Conservation (phyloP, 106 monocot genomes). For the Amphibolis antarctica region DNA sequence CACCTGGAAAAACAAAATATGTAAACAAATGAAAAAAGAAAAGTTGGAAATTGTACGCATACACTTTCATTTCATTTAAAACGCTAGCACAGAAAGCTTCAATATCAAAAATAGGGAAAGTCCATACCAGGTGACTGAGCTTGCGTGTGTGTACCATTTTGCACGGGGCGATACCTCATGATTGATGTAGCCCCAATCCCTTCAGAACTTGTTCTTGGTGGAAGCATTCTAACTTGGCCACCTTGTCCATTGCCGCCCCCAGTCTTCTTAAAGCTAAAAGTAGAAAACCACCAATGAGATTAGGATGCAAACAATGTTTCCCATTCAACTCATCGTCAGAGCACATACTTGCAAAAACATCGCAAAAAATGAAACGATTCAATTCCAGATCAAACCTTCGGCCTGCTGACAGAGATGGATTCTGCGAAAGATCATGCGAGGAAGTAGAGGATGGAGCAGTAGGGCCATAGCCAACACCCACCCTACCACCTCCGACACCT, state of each 20-base stretch:
- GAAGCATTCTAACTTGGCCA: conserved; percentile 18
- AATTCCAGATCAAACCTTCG: conserved; percentile 9
- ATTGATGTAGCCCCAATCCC: not conserved
- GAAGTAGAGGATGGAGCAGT: conserved; percentile 16
- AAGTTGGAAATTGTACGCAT: too few relatives aligned
- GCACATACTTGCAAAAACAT: not conserved
- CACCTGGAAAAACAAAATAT: too few relatives aligned
- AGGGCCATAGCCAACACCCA: conserved; percentile 16
- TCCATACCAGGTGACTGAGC: conserved; percentile 26
- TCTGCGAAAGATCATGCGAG: conserved; percentile 1
- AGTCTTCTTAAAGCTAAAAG: conserved; percentile 51
- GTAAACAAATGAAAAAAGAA: too few relatives aligned
- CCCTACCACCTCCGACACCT: conserved; percentile 18
- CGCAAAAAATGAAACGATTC: not conserved
- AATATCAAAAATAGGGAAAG: not conserved
- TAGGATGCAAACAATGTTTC: not conserved
- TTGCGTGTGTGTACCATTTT: conserved; percentile 29
- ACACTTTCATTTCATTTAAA: not conserved
- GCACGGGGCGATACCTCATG: conserved; percentile 11
- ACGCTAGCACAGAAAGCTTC: not conserved
- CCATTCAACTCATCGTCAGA: too few relatives aligned
- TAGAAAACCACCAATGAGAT: not conserved
- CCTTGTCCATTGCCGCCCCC: conserved; percentile 51
- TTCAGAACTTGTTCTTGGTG: conserved; percentile 8
- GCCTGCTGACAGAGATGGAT: conserved; percentile 1